Base-by-base conservation (phyloP, 257 asterid species). In the Craterostigma plantagineum region DNA sequence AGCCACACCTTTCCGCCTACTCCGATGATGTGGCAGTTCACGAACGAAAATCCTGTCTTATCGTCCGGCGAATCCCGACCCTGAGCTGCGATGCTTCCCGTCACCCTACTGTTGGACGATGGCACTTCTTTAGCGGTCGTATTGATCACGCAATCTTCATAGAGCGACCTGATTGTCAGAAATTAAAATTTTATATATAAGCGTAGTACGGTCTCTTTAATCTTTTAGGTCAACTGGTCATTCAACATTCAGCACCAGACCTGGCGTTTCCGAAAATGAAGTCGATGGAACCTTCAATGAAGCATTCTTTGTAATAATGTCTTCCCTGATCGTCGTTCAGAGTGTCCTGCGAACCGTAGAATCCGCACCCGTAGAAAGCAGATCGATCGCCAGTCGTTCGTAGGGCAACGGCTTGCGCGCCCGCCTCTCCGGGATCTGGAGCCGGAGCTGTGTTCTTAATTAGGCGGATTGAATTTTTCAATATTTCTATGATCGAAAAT, bases 331-430 rank as follows among this genome's bases (percentile, higher is more conserved):
- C 84, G 54, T 81, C 97, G 44, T 67, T 64, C 11, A 86, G 61
- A 0, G 97, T 81, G 14, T 86, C 97, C 53, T 78, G 97, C 18
- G 67, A 77, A 41, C 94, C 97, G 36, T 65, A 73, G 42, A 86
- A 77, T 18, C 93, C 93, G 57, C 94, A 81, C 3, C 94, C 81
- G 14, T 69, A 86, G 56, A 86, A 86, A 14, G 94, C 97, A 10
- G 71, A 53, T 53, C 62, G 57, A 60, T 86, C 94, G 8, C 93
- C 93, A 0, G 57, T 34, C 12, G 77, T 69, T 60, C 73, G 69
- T 8, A 78, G 10, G 0, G 94, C 97, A 61, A 81, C 54, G 0
- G 76, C 93, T 56, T 86, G 94, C 8, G 58, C 87, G 18, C 91
- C 96, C 7, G 7, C 59, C 27, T 42, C 75, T 4, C 91, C 92